Percentiles rank a stretch among this genome's conserved stretches.
phyloP scores from a whole-genome alignment of 768 basidiomycete genomes.

The Basidioascus undulatus region DNA sequence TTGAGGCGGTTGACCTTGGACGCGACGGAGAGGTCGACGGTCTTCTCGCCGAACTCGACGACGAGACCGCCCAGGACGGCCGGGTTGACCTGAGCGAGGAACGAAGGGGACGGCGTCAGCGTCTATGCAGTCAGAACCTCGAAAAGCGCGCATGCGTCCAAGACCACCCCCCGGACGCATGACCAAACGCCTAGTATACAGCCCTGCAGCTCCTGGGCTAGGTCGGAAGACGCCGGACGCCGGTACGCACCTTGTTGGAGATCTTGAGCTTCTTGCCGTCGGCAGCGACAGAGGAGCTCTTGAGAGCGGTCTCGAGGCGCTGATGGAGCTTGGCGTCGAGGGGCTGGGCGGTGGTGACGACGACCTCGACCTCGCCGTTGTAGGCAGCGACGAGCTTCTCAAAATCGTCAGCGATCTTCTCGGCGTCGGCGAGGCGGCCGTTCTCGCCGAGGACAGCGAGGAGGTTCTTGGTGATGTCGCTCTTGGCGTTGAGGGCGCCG shows the following conservation, averaged over 20 bases:
- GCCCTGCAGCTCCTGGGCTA: background rate
- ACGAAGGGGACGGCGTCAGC: conserved; percentile 1
- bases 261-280: conserved; percentile 72
- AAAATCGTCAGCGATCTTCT: conserved; percentile 74
- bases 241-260: conserved; percentile 54
- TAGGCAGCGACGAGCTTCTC: conserved; percentile 66
- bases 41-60: conserved; percentile 95
- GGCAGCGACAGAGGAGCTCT: conserved; percentile 61
- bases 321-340: conserved; percentile 50
- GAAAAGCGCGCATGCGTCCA: background rate
- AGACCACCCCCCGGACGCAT: background rate
- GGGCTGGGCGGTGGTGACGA: conserved; percentile 42
- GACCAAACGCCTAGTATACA: background rate
- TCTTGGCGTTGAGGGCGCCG: conserved; percentile 26
- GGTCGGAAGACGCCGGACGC: no score
- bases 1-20: conserved; percentile 90
- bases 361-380: conserved; percentile 78
- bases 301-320: conserved; percentile 62
- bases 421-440: conserved; percentile 61
- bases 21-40: conserved; percentile 81
- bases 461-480: conserved; percentile 47
- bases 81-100: conserved; percentile 48
- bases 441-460: conserved; percentile 77
- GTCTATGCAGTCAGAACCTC: background rate
- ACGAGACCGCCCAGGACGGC: conserved; percentile 74